Evolutionary conservation across 805 yeast genomes (phyloP), one percentile per base, ranked within the genome.

Genomic region (Yarrowia phangngaensis): DNA sequence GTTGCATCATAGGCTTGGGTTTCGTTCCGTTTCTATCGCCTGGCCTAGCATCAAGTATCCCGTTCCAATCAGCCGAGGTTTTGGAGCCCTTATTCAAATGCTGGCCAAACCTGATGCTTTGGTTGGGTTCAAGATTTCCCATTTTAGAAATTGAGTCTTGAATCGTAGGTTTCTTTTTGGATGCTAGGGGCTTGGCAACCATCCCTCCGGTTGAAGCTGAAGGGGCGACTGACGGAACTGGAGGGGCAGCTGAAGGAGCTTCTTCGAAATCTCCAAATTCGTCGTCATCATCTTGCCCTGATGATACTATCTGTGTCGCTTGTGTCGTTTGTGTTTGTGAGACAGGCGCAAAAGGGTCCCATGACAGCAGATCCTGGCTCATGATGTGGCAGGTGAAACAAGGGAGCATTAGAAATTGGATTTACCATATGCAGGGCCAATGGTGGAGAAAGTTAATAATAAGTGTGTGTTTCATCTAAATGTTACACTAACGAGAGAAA

Each of bases 261-360:
- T 78, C 84, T 7, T 80, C 80, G 57, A 58, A 58, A 17, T 58
- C 62, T 15, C 70, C 82, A 36, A 79, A 76, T 55, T 71, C 76
- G 33, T 58, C 61, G 17, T 57, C 60, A 16, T 52, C 45, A 32
- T 38, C 45, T n/a, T n/a, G n/a, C n/a, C n/a, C n/a, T n/a, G n/a
- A n/a, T n/a, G n/a, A n/a, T n/a, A n/a, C n/a, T n/a, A n/a, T n/a
- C 32, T 4, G 43, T 3, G 14, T 32, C 4, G 41, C 12, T 12
- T 23, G 41, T 3, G 41, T 20, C 23, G 30, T 20, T 2, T 15
- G 40, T 13, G 20, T 28, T 16, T 24, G 41, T 0, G 41, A 15
- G 6, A 38, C 45, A 8, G 45, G 45, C 14, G 45, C 45, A 19
- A 38, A 38, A 23, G 45, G 45, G 8, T 38, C 45, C 45, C 45